These are phyloP conservation scores for Nicotiana noctiflora DNA, from an alignment of 257 asterid genomes.

Conservation along the genomic window DNA sequence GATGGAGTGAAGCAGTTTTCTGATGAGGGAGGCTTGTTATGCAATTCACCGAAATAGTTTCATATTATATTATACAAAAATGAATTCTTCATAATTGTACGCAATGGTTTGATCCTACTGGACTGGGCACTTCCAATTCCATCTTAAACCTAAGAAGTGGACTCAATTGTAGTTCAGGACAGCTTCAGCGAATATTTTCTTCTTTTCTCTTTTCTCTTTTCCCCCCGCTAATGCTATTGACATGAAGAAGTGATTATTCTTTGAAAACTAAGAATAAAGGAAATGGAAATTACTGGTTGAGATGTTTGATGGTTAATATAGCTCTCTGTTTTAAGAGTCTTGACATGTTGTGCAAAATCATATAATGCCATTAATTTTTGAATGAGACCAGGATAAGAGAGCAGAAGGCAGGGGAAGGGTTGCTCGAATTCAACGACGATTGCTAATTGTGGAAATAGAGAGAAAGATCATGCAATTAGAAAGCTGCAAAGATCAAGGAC, in stretches of 20 bases:
- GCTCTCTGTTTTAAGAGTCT: not conserved
- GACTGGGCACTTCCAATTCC: not conserved
- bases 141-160: conserved; percentile 5
- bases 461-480: conserved; percentile 69
- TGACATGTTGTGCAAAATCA: not conserved
- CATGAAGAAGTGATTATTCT: not conserved
- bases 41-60: not conserved
- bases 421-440: conserved; percentile 91
- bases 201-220: not conserved
- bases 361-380: conserved; percentile 10
- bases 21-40: not conserved
- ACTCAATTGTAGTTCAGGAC: not conserved
- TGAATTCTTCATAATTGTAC: not conserved
- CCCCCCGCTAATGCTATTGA: not conserved
- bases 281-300: not conserved
- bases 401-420: conserved; percentile 97
- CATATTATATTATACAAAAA: not conserved
- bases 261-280: not conserved
- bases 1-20: not conserved
- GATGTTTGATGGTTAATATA: not conserved
- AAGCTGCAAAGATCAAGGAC: conserved; percentile 58
- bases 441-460: conserved; percentile 72
- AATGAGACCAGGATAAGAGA: conserved; percentile 66
- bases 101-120: not conserved
- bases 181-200: not conserved